Evolutionary conservation across 331 rosid species (phyloP).

Genomic region (Cydonia oblonga): DNA sequence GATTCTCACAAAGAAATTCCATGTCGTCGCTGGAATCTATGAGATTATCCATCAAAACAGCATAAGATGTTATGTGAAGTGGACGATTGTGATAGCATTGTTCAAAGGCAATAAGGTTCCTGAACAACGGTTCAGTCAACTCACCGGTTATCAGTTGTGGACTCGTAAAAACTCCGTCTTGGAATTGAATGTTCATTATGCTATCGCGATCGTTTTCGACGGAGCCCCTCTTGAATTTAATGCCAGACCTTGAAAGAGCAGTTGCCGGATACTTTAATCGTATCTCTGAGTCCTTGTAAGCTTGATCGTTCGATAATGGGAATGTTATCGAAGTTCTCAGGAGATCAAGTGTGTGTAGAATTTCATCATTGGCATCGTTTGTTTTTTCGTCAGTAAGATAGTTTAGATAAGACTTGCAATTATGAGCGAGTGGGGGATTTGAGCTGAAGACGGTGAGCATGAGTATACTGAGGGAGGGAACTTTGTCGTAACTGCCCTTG

Average conservation of each 20-base stretch:
- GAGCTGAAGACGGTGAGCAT: background rate
- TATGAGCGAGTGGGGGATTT: background rate
- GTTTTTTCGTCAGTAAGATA: background rate
- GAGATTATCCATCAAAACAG: background rate
- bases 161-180: background rate
- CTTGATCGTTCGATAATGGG: background rate
- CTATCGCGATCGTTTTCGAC: background rate
- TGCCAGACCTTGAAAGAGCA: background rate
- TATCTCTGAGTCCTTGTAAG: background rate
- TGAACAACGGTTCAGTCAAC: background rate
- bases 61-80: background rate
- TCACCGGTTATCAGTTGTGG: background rate
- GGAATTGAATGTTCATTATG: background rate
- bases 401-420: background rate
- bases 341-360: background rate
- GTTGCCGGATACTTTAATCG: background rate
- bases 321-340: background rate
- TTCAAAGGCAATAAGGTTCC: slow-evolving; percentile 1
- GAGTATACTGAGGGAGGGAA: background rate
- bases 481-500: background rate
- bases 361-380: background rate
- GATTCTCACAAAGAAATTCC: background rate
- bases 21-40: background rate
- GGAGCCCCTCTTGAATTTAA: background rate
- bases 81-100: background rate